Evolutionary conservation across 1,284 basidiomycete genomes (phyloP).

Genomic region (Irpex sp.): DNA sequence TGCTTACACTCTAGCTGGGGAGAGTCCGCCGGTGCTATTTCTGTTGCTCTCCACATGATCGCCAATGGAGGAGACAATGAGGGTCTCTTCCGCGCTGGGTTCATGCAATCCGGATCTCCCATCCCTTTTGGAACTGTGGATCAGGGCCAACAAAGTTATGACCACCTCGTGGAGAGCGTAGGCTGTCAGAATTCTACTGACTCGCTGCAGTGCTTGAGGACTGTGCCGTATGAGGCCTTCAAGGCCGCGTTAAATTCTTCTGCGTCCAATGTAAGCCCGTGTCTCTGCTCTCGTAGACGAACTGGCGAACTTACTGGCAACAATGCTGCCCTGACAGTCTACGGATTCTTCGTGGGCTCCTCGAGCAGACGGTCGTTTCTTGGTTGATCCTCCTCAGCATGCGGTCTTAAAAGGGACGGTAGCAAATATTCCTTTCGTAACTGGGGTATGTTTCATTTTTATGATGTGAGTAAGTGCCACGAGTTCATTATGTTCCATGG

Average conservation of each 20-base stretch:
- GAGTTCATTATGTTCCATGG: neutral
- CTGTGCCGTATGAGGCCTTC: conserved; percentile 19
- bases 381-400: conserved; percentile 35
- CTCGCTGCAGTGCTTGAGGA: conserved; percentile 45
- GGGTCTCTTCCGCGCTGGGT: conserved; percentile 37
- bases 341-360: conserved; percentile 43
- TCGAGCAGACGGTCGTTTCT: conserved; percentile 45
- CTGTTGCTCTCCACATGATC: conserved; percentile 37
- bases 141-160: conserved; percentile 35
- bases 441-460: conserved; percentile 23
- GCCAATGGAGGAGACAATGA: conserved; percentile 32
- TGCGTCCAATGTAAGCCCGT: conserved; percentile 19
- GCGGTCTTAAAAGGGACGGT: conserved; percentile 33
- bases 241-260: conserved; percentile 34
- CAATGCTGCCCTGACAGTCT: conserved; percentile 21
- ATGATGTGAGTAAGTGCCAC: neutral
- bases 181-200: conserved; percentile 37
- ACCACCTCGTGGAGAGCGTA: conserved; percentile 33
- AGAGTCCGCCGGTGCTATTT: conserved; percentile 45
- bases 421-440: conserved; percentile 39
- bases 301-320: neutral
- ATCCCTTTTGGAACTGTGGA: conserved; percentile 34
- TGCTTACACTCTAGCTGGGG: conserved; percentile 37
- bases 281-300: too few species aligned
- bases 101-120: conserved; percentile 42